Evolutionary conservation across 257 asterid species (phyloP).

Genomic region (Catharanthus roseus): DNA sequence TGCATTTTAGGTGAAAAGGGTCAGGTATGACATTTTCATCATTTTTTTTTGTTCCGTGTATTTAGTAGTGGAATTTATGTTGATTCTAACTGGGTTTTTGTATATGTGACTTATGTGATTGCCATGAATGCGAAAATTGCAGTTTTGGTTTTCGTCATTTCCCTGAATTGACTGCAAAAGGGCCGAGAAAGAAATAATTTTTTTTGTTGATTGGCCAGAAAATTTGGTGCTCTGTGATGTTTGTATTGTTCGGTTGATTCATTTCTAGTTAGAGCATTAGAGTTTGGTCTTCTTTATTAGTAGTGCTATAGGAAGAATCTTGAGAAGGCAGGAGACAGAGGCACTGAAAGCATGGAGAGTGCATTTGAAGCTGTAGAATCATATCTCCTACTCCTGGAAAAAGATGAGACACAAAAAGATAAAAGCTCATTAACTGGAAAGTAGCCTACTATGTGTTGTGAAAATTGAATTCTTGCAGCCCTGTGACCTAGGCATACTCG

Average conservation of each 20-base stretch:
- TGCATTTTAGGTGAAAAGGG: constrained; percentile 75
- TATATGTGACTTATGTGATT: background rate
- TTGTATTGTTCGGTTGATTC: background rate
- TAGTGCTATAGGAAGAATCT: background rate
- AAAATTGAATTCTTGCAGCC: background rate
- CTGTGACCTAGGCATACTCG: background rate
- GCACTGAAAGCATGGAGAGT: too few relatives aligned
- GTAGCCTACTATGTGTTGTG: background rate
- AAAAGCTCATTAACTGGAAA: too few relatives aligned
- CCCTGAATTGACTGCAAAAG: constrained; percentile 1
- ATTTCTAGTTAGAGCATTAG: too few relatives aligned
- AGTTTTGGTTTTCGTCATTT: background rate
- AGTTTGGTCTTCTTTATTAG: background rate
- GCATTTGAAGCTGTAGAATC: background rate
- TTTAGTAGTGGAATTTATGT: background rate
- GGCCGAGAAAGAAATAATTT: background rate
- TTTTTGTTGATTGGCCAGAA: constrained; percentile 1
- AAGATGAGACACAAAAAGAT: background rate
- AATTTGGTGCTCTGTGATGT: background rate
- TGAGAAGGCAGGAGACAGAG: too few relatives aligned
- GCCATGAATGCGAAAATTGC: background rate
- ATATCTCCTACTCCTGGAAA: background rate
- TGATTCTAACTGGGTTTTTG: background rate
- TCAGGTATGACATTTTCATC: constrained; percentile 42
- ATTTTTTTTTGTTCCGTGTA: background rate